Percentiles rank a stretch among this genome's conserved stretches.
Conservation (phyloP, 2,329 filamentous ascomycete species). For the Penicillium sp. region DNA sequence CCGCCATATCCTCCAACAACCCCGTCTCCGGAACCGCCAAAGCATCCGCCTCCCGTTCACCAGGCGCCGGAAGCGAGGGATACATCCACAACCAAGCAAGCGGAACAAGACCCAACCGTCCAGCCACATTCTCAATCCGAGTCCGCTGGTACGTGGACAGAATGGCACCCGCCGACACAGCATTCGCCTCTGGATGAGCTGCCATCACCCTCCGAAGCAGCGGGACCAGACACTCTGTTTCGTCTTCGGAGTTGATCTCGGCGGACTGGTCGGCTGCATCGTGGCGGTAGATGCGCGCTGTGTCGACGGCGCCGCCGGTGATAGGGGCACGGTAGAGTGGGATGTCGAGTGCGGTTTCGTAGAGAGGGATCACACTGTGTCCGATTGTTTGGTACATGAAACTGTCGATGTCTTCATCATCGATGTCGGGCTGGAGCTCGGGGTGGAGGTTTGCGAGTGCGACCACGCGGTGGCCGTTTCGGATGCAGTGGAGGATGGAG, state of each 20-base stretch:
- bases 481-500: constrained; percentile 81
- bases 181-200: constrained; percentile 74
- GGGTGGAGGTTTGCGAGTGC: constrained; percentile 88
- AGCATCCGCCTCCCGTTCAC: constrained; percentile 18
- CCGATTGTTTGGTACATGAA: constrained; percentile 99
- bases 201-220: constrained; percentile 64
- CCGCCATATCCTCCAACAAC: constrained; percentile 75
- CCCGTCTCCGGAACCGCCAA: constrained; percentile 29
- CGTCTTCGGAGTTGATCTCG: constrained; percentile 51
- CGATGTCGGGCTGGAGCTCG: constrained; percentile 14
- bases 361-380: constrained; percentile 78
- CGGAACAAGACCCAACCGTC: constrained; percentile 74
- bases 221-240: constrained; percentile 80
- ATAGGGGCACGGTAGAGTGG: constrained; percentile 82
- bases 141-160: constrained; percentile 94
- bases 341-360: constrained; percentile 69
- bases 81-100: constrained; percentile 92
- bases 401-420: constrained; percentile 70
- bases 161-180: constrained; percentile 85
- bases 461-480: constrained; percentile 77
- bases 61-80: constrained; percentile 59
- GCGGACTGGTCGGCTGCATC: constrained; percentile 15
- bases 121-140: constrained; percentile 83
- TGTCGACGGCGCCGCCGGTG: constrained; percentile 63
- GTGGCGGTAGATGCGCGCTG: constrained; percentile 63